phyloP scores from a whole-genome alignment of 2,329 filamentous ascomycete species.

The Aspergillus brunneoviolaceus region DNA sequence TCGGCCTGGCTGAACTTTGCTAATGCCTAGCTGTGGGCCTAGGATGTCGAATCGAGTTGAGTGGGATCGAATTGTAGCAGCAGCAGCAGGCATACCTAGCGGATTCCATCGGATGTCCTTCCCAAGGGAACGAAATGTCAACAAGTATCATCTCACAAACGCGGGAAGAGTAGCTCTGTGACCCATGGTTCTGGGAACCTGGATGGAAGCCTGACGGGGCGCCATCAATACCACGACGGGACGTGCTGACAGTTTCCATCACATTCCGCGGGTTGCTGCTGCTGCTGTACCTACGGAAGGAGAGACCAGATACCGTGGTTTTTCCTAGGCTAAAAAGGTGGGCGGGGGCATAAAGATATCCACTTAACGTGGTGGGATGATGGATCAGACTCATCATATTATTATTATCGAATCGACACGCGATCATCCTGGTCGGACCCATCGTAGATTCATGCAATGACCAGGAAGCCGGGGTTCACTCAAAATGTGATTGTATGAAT shows the following conservation, averaged over 20 bases:
- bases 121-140: too few relatives aligned
- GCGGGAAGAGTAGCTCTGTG: background rate
- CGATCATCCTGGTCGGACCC: slow-evolving; percentile 7
- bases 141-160: too few relatives aligned
- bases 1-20: slow-evolving; percentile 14
- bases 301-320: background rate
- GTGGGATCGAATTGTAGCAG: background rate
- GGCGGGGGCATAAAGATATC: background rate
- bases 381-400: slow-evolving; percentile 1
- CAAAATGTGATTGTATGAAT: background rate
- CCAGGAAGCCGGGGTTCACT: slow-evolving; percentile 1
- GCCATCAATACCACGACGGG: background rate
- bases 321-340: background rate
- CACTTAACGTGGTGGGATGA: slow-evolving; percentile 2
- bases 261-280: background rate
- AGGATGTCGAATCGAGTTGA: background rate
- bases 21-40: slow-evolving; percentile 6
- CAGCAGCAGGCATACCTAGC: background rate
- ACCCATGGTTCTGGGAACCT: slow-evolving; percentile 1
- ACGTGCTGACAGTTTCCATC: background rate
- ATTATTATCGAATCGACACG: slow-evolving; percentile 3
- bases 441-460: slow-evolving; percentile 9
- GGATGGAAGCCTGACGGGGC: background rate
- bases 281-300: background rate
- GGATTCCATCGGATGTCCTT: background rate